These are phyloP conservation scores for Celoporthe dispersa DNA, from an alignment of 2,329 filamentous ascomycete species.

Conservation along the genomic window DNA sequence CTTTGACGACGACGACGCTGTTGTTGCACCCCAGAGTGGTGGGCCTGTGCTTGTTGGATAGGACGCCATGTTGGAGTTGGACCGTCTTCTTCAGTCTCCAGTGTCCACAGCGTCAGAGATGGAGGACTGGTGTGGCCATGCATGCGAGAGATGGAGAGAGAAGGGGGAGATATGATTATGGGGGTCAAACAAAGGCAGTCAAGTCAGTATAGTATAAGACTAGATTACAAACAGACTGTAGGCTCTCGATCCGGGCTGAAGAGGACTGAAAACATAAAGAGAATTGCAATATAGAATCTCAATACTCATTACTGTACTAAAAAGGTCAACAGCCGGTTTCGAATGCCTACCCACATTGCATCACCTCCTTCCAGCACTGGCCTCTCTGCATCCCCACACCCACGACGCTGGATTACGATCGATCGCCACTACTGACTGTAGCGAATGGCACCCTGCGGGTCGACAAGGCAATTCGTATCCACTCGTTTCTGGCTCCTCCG, in stretches of 20 bases:
- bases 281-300: neutral
- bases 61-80: constrained; percentile 22
- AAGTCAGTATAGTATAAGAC: neutral
- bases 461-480: neutral
- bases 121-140: neutral
- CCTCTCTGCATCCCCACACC: constrained; percentile 5
- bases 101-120: neutral
- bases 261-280: too few species aligned
- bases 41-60: constrained; percentile 20
- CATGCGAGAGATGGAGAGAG: neutral
- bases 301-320: neutral
- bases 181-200: too few species aligned
- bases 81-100: neutral
- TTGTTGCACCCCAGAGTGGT: constrained; percentile 24
- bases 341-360: constrained; percentile 21
- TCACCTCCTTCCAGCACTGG: constrained; percentile 10
- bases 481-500: constrained; percentile 15
- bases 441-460: neutral
- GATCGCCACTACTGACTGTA: constrained; percentile 5
- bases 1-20: constrained; percentile 22
- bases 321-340: constrained; percentile 2
- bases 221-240: neutral
- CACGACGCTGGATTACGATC: neutral
- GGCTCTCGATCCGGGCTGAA: neutral
- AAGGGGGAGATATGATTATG: neutral